phyloP scores from a whole-genome alignment of 768 basidiomycete genomes.

The Chalciporus chontae region DNA sequence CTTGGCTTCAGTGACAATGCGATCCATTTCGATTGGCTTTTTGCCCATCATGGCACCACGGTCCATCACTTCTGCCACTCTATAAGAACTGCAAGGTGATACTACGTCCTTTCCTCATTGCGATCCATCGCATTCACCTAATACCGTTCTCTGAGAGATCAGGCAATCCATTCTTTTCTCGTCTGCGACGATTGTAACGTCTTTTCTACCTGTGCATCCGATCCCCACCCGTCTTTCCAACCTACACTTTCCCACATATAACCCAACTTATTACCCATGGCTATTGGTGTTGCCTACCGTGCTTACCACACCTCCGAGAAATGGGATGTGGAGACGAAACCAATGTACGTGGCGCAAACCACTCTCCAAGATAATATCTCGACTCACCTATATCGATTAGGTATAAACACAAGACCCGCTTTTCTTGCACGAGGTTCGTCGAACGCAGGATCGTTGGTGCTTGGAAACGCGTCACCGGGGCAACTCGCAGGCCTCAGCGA shows the following conservation, averaged over 20 bases:
- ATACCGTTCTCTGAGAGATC: conserved; percentile 22
- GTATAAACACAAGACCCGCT: conserved; percentile 21
- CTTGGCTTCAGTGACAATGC: too few species aligned
- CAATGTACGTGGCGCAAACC: conserved; percentile 16
- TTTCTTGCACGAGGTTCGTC: conserved; percentile 43
- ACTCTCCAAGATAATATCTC: not conserved
- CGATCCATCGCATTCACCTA: conserved; percentile 1
- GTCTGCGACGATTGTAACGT: conserved; percentile 22
- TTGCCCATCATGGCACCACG: not conserved
- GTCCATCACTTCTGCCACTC: conserved; percentile 13
- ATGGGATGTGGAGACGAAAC: conserved; percentile 25
- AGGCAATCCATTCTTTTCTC: conserved; percentile 23
- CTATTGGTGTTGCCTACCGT: conserved; percentile 8
- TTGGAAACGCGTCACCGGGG: conserved; percentile 60
- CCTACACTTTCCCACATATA: conserved; percentile 3
- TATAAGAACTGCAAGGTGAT: conserved; percentile 18
- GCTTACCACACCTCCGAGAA: conserved; percentile 19
- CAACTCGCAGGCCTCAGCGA: conserved; percentile 48
- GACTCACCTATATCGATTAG: not conserved
- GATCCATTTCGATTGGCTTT: not conserved
- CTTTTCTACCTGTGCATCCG: not conserved
- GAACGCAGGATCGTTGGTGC: conserved; percentile 56
- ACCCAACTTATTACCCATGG: conserved; percentile 2
- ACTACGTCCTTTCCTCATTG: not conserved
- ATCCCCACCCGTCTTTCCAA: not conserved